Base-by-base conservation (phyloP, 2,329 filamentous ascomycete species). In the Pseudocercospora cruenta region DNA sequence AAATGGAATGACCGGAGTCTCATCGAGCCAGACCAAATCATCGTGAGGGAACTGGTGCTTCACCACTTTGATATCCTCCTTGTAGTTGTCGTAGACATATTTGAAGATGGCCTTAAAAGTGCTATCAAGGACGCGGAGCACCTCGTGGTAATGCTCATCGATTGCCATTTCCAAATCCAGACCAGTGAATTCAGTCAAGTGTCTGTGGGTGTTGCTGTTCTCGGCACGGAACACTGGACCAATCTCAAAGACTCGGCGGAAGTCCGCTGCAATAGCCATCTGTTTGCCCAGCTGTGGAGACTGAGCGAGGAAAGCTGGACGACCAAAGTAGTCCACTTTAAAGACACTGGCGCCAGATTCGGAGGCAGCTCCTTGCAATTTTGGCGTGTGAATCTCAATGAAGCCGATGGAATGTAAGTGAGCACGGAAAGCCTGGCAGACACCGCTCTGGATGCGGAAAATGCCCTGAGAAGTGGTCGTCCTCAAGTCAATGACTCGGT, bases 131-230 rank as follows among this genome's bases (percentile, higher is more conserved):
- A 91, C 84, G 43, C 88, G 84, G 33, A 97, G 86, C 59, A 94
- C 91, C 79, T 97, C 94, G 74, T 96, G 90, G 77, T 97, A 97
- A 78, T 96, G 90, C 72, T 91, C 88, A 58, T 93, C 90, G 69
- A 97, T 92, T 2, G 90, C 86, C 94, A 97, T 97, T 76, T 97
- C 94, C 19, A 97, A 79, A 84, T 97, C 94, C 31, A 97, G 84
- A 63, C 94, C 94, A 4, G 93, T 97, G 77, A 96, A 97, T 78
- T 97, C 94, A 0, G 94, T 97, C 83, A 97, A 84, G 78, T 97
- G 94, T 43, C 94, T 89, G 75, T 97, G 94, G 0, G 94, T 97
- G 79, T 97, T 97, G 76, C 92, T 96, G 82, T 97, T 96, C 78
- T 97, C 94, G 0, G 94, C 94, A 71, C 94, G 89, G 84, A 97